phyloP scores from a whole-genome alignment of 1,284 basidiomycete genomes.

The Pisolithus thermaeus region DNA sequence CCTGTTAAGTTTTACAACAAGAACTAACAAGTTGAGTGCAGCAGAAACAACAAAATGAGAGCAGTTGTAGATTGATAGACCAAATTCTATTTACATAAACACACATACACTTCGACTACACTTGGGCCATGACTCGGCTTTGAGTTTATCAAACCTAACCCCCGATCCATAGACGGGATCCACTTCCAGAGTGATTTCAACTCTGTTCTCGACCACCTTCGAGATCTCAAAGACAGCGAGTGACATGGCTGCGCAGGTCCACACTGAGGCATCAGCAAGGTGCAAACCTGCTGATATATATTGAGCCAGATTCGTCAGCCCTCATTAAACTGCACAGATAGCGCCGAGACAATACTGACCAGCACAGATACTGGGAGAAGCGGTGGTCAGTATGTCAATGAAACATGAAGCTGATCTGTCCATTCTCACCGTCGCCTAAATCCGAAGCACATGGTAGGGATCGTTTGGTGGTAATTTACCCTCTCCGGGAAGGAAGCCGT shows the following conservation, averaged over 20 bases:
- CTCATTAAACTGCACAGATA: neutral
- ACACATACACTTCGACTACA: no score
- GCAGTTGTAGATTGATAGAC: no score
- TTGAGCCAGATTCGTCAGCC: no score
- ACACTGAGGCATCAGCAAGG: no score
- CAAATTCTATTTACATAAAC: no score
- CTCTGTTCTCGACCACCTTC: conserved; percentile 2
- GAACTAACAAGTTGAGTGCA: no score
- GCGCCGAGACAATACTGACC: conserved; percentile 1
- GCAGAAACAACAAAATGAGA: no score
- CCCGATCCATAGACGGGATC: neutral
- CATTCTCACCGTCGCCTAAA: conserved; percentile 11
- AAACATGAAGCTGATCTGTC: neutral
- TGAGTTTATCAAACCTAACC: no score
- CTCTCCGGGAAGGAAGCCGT: conserved; percentile 12
- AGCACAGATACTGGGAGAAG: conserved; percentile 2
- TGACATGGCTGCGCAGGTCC: no score
- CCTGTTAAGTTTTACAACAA: no score
- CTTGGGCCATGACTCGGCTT: no score
- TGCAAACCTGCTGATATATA: no score
- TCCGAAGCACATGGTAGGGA: conserved; percentile 12
- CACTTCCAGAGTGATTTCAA: conserved; percentile 3
- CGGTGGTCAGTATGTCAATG: neutral
- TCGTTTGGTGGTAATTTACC: conserved; percentile 8
- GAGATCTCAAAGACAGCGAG: conserved; percentile 3